Conservation (phyloP, 2,329 filamentous ascomycete genomes). For the Ampelomyces quisqualis region DNA sequence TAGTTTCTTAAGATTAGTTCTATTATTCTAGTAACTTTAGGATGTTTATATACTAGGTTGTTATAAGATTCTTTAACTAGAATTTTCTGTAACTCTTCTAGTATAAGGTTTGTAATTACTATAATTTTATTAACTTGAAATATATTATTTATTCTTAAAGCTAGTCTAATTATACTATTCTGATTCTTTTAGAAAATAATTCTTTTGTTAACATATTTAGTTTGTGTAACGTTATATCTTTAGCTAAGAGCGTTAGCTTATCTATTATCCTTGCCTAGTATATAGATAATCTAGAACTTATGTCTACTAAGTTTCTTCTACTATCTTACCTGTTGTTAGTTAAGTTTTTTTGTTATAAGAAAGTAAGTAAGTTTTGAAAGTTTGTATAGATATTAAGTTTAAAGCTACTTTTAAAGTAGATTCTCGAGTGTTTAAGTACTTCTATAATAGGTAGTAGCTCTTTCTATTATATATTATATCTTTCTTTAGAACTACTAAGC, state of each 20-base stretch:
- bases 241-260: conserved; percentile 1
- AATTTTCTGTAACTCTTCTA: conserved; percentile 3
- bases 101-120: conserved; percentile 1
- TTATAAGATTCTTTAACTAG: conserved; percentile 5
- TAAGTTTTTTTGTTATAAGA: conserved; percentile 1
- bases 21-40: not conserved
- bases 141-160: not conserved
- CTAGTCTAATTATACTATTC: not conserved
- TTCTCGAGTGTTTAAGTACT: conserved; percentile 4
- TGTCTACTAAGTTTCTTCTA: conserved; percentile 1
- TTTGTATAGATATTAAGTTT: conserved; percentile 1
- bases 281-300: conserved; percentile 6
- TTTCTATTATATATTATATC: conserved; percentile 6
- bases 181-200: not conserved
- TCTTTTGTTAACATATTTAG: not conserved
- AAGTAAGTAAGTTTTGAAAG: conserved; percentile 4
- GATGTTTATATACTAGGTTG: conserved; percentile 2
- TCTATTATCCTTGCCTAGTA: conserved; percentile 5
- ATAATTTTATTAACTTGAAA: conserved; percentile 1
- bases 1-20: conserved; percentile 2
- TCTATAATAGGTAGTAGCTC: conserved; percentile 2
- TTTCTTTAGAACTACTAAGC: not conserved
- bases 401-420: conserved; percentile 2
- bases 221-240: conserved; percentile 3
- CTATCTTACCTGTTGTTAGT: conserved; percentile 1